Evolutionary conservation across 1,284 basidiomycete species (phyloP).

Genomic region (Austropuccinia psidii): DNA sequence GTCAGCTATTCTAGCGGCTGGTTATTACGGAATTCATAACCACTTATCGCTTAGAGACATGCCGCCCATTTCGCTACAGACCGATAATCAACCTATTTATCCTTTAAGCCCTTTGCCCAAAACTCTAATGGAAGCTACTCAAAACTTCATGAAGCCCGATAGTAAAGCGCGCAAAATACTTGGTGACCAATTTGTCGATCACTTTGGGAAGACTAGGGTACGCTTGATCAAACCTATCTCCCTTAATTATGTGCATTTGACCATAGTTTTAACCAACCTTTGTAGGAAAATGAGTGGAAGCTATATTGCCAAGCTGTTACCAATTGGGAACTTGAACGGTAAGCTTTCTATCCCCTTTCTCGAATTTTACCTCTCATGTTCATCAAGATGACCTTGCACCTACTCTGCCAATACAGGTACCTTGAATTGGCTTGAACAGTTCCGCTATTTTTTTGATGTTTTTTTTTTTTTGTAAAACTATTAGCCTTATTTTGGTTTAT

Average conservation of each 20-base stretch:
- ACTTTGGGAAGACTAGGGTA: conserved; percentile 28
- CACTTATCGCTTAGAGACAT: not conserved
- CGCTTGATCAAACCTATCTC: not conserved
- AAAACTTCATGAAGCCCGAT: conserved; percentile 27
- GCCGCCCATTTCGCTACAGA: not conserved
- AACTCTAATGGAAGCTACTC: conserved; percentile 18
- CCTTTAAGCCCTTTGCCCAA: conserved; percentile 8
- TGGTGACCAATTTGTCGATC: conserved; percentile 24
- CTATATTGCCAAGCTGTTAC: conserved; percentile 29
- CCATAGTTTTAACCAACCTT: not conserved
- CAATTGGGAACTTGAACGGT: conserved; percentile 36
- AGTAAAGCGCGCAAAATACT: conserved; percentile 23
- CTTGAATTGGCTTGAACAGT: conserved; percentile 10
- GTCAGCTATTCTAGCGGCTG: conserved; percentile 20
- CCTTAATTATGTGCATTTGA: not conserved
- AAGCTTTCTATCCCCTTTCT: not conserved
- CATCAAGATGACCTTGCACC: not conserved
- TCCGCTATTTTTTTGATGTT: too few relatives aligned
- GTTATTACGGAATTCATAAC: conserved; percentile 24
- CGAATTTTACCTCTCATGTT: not conserved
- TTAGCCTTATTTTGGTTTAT: too few relatives aligned
- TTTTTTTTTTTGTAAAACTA: too few relatives aligned
- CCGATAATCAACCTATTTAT: not conserved
- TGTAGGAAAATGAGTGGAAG: conserved; percentile 35
- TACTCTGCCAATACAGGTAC: not conserved